A percentile compares a stretch with the other conserved stretches of the same genome.
These are phyloP conservation scores for Alopecurus myosuroides DNA, from an alignment of 176 grass and related monocot genomes.

Conservation along the genomic window DNA sequence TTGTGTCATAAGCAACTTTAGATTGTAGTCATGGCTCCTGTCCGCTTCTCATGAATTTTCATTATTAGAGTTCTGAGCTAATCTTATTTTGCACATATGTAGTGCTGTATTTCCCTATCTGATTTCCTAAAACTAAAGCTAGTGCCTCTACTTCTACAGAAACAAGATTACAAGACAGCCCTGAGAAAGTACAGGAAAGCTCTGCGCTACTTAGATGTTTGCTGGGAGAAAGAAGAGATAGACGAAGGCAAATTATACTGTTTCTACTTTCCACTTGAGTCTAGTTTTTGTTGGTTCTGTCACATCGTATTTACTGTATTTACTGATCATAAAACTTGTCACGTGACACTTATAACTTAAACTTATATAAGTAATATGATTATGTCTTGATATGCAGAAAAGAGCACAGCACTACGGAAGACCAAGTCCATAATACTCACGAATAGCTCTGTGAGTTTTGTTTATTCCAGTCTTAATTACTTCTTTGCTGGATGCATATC, in stretches of 20 bases:
- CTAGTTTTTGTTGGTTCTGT: conserved; percentile 2
- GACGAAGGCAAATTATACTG: conserved; percentile 65
- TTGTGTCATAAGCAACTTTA: not conserved
- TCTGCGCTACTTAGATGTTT: conserved; percentile 88
- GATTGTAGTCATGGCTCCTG: not conserved
- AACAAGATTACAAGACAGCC: conserved; percentile 90
- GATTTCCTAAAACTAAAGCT: conserved; percentile 13
- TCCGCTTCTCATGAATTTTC: not conserved
- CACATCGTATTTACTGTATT: conserved; percentile 8
- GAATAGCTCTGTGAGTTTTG: conserved; percentile 88
- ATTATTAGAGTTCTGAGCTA: not conserved
- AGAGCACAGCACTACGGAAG: conserved; percentile 80
- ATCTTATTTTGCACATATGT: not conserved
- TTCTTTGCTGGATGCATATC: not conserved
- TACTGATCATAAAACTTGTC: not conserved
- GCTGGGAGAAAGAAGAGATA: conserved; percentile 99
- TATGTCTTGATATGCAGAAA: conserved; percentile 50
- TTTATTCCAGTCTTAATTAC: not conserved
- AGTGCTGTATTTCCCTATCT: conserved; percentile 6
- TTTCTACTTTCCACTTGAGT: not conserved
- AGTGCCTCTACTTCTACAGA: conserved; percentile 41
- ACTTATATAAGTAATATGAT: conserved; percentile 24
- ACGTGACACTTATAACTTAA: conserved; percentile 26
- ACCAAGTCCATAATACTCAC: conserved; percentile 97
- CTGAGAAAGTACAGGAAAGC: conserved; percentile 96